These are phyloP conservation scores for Kandelia obovata DNA, from an alignment of 345 rosid species.

Conservation along the genomic window DNA sequence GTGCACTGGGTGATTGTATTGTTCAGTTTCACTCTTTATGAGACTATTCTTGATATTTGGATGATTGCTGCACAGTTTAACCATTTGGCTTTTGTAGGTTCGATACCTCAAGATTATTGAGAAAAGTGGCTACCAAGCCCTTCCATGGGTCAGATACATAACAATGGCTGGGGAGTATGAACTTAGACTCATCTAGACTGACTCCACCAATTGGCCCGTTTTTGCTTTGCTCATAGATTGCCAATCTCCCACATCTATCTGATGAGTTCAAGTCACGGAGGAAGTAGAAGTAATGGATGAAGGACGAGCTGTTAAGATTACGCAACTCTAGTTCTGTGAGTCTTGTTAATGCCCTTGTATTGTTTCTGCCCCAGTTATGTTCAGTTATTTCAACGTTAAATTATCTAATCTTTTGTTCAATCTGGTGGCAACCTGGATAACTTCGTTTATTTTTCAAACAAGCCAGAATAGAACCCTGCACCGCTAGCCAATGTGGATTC, in stretches of 20 bases:
- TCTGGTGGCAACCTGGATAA: background rate
- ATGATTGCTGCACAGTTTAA: too few relatives aligned
- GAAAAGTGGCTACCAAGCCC: constrained; percentile 96
- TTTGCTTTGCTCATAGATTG: background rate
- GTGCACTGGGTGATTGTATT: too few relatives aligned
- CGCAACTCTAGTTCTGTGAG: background rate
- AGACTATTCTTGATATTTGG: too few relatives aligned
- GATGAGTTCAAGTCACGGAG: background rate
- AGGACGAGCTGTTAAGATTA: background rate
- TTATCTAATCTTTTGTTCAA: background rate
- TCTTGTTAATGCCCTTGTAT: background rate
- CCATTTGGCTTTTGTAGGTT: constrained; percentile 48
- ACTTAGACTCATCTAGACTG: constrained; percentile 59
- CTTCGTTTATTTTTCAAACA: background rate
- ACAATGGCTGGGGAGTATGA: constrained; percentile 99
- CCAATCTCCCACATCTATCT: background rate
- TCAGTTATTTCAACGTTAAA: background rate
- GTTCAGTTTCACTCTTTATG: too few relatives aligned
- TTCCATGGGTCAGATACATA: constrained; percentile 99
- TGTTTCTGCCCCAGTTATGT: background rate
- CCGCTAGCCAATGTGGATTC: too few relatives aligned
- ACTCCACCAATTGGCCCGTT: background rate
- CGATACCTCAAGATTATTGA: constrained; percentile 96
- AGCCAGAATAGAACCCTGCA: too few relatives aligned
- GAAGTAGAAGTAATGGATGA: background rate